Conservation (phyloP, 1,139 yeast species). For the Blastobotrys apis region DNA sequence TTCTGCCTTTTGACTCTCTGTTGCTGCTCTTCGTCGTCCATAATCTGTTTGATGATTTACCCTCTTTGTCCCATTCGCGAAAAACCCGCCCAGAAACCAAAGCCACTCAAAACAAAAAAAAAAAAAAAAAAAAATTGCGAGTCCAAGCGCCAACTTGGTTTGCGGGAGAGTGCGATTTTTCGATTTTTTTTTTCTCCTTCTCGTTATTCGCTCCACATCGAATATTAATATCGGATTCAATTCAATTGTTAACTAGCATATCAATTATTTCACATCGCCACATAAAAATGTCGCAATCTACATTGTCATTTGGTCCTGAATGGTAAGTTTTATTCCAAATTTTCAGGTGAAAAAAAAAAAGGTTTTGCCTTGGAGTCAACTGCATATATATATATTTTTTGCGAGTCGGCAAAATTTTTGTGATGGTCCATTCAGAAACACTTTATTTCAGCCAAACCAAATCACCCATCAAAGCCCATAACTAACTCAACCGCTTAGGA, state of each 20-base stretch:
- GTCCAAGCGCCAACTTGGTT: no score
- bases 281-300: conserved; percentile 31
- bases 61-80: neutral
- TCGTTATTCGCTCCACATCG: neutral
- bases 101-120: neutral
- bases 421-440: no score
- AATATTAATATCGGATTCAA: no score
- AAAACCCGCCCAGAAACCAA: neutral
- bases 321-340: conserved; percentile 34
- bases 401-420: no score
- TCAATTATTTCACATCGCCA: no score
- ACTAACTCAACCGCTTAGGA: no score
- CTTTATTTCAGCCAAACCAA: no score
- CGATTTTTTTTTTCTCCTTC: conserved; percentile 2
- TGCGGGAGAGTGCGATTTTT: no score
- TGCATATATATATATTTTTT: no score
- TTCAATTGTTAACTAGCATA: neutral
- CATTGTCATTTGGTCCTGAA: conserved; percentile 40
- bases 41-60: neutral
- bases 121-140: neutral
- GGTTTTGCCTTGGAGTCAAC: no score
- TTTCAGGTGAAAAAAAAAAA: no score
- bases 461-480: no score
- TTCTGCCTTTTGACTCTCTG: neutral
- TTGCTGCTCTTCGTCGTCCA: neutral